Evolutionary conservation across 2,329 filamentous ascomycete genomes (phyloP).

Genomic region (Hyphodiscus sp.): DNA sequence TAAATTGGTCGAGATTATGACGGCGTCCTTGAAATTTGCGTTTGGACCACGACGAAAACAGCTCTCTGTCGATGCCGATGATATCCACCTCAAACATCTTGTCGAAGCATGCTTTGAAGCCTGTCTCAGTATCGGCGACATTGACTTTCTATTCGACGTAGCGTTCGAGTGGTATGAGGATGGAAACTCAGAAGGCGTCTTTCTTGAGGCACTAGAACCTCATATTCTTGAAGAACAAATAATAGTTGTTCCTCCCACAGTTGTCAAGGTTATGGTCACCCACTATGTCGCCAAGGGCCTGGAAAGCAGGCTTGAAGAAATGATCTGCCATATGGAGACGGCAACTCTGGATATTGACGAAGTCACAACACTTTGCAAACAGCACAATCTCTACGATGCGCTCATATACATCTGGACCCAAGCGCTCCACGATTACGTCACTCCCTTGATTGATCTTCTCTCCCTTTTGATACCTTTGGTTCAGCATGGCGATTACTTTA

Average conservation of each 20-base stretch:
- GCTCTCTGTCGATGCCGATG: constrained; percentile 30
- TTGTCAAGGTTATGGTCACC: constrained; percentile 78
- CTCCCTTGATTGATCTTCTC: constrained; percentile 79
- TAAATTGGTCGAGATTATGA: constrained; percentile 88
- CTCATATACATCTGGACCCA: constrained; percentile 96
- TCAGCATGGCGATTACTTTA: constrained; percentile 46
- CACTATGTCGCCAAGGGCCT: constrained; percentile 73
- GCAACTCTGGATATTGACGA: constrained; percentile 90
- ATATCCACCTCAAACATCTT: constrained; percentile 63
- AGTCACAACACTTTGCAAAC: constrained; percentile 82
- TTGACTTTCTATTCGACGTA: constrained; percentile 83
- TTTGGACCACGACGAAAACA: constrained; percentile 59
- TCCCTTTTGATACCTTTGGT: constrained; percentile 57
- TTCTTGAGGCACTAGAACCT: constrained; percentile 82
- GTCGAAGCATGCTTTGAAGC: constrained; percentile 78
- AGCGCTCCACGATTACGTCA: constrained; percentile 81
- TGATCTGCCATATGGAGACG: constrained; percentile 90
- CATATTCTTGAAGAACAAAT: constrained; percentile 78
- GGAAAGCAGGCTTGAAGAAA: constrained; percentile 78
- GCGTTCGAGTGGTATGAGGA: constrained; percentile 89
- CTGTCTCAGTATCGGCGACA: constrained; percentile 69
- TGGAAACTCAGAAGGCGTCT: constrained; percentile 63
- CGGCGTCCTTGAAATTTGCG: constrained; percentile 82
- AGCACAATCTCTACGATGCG: constrained; percentile 88
- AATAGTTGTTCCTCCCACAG: constrained; percentile 67